Percentiles rank a stretch among this genome's conserved stretches.
Conservation (phyloP, 805 yeast genomes). For the Metschnikowia sp. region DNA sequence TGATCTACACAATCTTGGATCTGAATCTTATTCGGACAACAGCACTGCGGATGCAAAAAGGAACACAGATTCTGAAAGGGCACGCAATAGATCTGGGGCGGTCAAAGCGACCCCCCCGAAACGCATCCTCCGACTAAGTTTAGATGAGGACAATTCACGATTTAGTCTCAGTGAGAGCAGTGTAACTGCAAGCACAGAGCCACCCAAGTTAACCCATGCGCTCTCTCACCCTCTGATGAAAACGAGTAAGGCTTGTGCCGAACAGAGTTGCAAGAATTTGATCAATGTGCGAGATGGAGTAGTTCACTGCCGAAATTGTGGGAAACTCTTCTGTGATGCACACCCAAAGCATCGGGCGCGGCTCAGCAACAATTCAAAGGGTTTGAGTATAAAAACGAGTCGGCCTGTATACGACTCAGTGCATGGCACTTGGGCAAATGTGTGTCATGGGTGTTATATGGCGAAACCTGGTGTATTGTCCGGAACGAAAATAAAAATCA, state of each 20-base stretch:
- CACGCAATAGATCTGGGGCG: conserved; percentile 5
- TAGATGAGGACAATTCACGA: conserved; percentile 43
- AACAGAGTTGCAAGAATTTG: conserved; percentile 36
- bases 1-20: conserved; percentile 45
- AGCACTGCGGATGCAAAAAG: neutral
- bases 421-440: conserved; percentile 60
- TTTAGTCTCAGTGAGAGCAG: conserved; percentile 30
- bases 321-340: conserved; percentile 59
- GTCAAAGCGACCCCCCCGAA: conserved; percentile 22
- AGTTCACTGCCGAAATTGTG: conserved; percentile 76
- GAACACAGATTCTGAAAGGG: neutral
- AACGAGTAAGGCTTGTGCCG: conserved; percentile 38
- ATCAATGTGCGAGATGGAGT: conserved; percentile 53
- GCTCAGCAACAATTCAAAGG: conserved; percentile 45
- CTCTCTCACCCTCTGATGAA: neutral
- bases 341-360: conserved; percentile 58
- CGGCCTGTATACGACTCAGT: conserved; percentile 26
- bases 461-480: conserved; percentile 51
- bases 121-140: conserved; percentile 43
- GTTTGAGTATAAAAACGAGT: conserved; percentile 29
- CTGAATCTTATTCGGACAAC: neutral
- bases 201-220: too few species aligned
- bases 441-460: conserved; percentile 62
- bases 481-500: conserved; percentile 35
- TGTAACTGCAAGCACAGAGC: neutral